These are phyloP conservation scores for Pelagomonas calceolata DNA, from an alignment of 108 stramenopile genomes.

Conservation along the genomic window DNA sequence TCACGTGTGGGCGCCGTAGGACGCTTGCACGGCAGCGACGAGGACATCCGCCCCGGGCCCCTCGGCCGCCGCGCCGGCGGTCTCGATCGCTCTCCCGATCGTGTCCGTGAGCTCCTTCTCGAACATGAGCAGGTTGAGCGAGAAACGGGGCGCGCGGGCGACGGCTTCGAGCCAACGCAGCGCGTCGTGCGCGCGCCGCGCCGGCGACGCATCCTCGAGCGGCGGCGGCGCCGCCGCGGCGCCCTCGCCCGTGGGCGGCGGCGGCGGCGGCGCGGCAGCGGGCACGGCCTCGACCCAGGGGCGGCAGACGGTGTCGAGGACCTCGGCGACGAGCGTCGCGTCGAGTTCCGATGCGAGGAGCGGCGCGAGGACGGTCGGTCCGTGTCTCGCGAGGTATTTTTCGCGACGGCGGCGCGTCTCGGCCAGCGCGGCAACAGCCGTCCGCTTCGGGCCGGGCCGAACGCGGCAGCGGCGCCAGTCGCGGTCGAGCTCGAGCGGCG, in stretches of 20 bases:
- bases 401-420: background rate
- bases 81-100: background rate
- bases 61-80: background rate
- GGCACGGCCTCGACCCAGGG: too few species aligned
- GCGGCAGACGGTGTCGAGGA: background rate
- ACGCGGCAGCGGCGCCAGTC: background rate
- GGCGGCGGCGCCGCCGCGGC: too few species aligned
- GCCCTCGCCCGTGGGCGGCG: too few species aligned
- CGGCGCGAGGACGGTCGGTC: background rate
- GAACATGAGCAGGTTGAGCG: background rate
- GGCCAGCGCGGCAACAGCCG: background rate
- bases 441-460: background rate
- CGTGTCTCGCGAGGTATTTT: background rate
- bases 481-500: background rate
- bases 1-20: too few species aligned
- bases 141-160: background rate
- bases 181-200: background rate
- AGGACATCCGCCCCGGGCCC: background rate
- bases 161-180: background rate
- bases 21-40: background rate
- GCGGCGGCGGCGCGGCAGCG: too few species aligned
- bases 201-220: too few species aligned
- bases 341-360: background rate
- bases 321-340: background rate
- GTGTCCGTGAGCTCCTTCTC: background rate